Evolutionary conservation across 768 basidiomycete genomes (phyloP).

Genomic region (Tulasnella sp.): DNA sequence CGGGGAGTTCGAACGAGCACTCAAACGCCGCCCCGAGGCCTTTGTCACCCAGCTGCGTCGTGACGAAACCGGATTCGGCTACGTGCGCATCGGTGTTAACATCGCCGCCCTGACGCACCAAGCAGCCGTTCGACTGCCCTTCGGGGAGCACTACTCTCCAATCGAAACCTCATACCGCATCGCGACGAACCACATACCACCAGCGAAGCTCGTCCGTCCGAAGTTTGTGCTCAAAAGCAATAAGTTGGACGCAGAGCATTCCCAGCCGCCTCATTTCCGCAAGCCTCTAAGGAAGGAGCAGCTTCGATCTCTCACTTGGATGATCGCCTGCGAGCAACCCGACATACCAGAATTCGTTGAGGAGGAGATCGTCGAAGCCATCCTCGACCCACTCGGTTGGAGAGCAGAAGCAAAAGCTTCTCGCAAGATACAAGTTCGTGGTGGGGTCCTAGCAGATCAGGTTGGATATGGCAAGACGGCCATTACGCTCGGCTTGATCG

Average conservation of each 20-base stretch:
- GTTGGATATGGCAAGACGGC: constrained; percentile 98
- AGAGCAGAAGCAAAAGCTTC: constrained; percentile 86
- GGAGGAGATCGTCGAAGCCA: constrained; percentile 88
- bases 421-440: constrained; percentile 59
- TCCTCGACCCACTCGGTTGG: constrained; percentile 80
- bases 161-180: constrained; percentile 62
- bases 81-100: constrained; percentile 78
- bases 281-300: constrained; percentile 71
- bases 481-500: constrained; percentile 82
- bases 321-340: constrained; percentile 65
- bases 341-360: constrained; percentile 69
- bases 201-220: constrained; percentile 44
- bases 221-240: constrained; percentile 70
- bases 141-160: constrained; percentile 36
- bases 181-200: constrained; percentile 62
- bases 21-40: constrained; percentile 76
- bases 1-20: constrained; percentile 74
- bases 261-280: constrained; percentile 71
- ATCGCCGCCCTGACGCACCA: constrained; percentile 79
- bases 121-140: constrained; percentile 68
- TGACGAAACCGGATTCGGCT: constrained; percentile 45
- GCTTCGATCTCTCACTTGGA: constrained; percentile 84
- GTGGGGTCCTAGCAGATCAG: constrained; percentile 90
- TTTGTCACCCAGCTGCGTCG: constrained; percentile 77
- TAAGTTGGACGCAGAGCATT: constrained; percentile 52